phyloP scores from a whole-genome alignment of 208 protist genomes.

The Crithidia mellificae region DNA sequence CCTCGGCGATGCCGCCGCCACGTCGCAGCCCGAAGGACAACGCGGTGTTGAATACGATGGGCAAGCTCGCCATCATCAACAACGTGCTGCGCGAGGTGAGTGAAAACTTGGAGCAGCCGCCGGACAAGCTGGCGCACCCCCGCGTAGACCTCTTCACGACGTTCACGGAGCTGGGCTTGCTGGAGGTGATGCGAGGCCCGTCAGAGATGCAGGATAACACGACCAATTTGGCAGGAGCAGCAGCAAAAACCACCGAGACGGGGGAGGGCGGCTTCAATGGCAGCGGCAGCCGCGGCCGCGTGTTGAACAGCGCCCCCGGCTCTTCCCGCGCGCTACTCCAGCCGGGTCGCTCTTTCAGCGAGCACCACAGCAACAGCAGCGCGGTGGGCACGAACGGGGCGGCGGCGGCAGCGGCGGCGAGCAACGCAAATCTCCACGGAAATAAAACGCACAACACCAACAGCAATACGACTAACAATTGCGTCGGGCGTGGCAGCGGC shows the following conservation, averaged over 20 bases:
- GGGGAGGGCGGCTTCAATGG: not conserved
- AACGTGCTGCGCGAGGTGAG: constrained; percentile 41
- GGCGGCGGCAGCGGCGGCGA: no score
- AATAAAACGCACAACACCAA: not conserved
- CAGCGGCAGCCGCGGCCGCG: not conserved
- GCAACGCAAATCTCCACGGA: no score
- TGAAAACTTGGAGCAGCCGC: constrained; percentile 17
- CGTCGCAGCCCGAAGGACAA: constrained; percentile 49
- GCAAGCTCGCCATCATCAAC: constrained; percentile 65
- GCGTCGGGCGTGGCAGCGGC: not conserved
- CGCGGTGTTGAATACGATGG: constrained; percentile 49
- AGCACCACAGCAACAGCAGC: not conserved
- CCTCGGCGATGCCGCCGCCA: constrained; percentile 47
- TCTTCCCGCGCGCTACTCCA: constrained; percentile 5
- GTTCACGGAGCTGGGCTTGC: constrained; percentile 62
- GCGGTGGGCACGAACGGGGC: no score
- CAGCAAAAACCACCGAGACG: not conserved
- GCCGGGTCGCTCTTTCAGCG: not conserved
- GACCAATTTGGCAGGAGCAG: not conserved
- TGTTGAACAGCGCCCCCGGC: not conserved
- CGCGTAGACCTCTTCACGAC: constrained; percentile 55
- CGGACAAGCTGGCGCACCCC: constrained; percentile 19
- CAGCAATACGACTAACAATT: not conserved
- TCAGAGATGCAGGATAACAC: no score
- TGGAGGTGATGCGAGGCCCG: constrained; percentile 33